A percentile compares a stretch with the other conserved stretches of the same genome.
Evolutionary conservation across 257 asterid species (phyloP).

Genomic region (Knoxia roxburghii): DNA sequence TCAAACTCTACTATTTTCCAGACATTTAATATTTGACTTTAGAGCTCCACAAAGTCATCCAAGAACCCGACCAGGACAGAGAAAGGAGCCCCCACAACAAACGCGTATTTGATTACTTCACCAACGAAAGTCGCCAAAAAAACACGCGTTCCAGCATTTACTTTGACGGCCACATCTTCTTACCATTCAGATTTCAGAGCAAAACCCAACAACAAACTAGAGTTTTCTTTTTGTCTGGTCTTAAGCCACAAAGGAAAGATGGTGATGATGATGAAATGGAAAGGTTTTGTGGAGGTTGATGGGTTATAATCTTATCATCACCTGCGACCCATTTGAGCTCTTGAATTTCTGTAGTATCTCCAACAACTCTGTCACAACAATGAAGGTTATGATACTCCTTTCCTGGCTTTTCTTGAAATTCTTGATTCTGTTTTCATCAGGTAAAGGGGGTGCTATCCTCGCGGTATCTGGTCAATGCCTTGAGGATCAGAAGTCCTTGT

Average conservation of each 20-base stretch:
- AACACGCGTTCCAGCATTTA: no score
- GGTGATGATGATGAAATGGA: no score
- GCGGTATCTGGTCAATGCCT: constrained; percentile 14
- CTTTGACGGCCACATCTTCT: no score
- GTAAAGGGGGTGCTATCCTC: background rate
- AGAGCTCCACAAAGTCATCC: no score
- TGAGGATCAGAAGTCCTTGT: constrained; percentile 13
- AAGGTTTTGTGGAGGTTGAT: no score
- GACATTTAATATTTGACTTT: no score
- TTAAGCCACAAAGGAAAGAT: constrained; percentile 13
- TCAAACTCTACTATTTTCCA: no score
- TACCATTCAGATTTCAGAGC: no score
- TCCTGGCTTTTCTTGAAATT: constrained; percentile 36
- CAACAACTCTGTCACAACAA: constrained; percentile 26
- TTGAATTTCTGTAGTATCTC: constrained; percentile 24
- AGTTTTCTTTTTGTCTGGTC: constrained; percentile 5
- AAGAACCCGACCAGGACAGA: no score
- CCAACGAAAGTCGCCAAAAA: no score
- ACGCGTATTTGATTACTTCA: no score
- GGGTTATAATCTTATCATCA: constrained; percentile 2
- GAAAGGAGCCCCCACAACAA: no score
- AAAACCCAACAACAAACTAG: background rate
- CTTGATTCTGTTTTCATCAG: constrained; percentile 22
- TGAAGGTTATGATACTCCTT: constrained; percentile 41
- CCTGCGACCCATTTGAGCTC: constrained; percentile 2